A percentile compares a stretch with the other conserved stretches of the same genome.
phyloP scores from a whole-genome alignment of 169 alveolate species.

The Babesia ovis region DNA sequence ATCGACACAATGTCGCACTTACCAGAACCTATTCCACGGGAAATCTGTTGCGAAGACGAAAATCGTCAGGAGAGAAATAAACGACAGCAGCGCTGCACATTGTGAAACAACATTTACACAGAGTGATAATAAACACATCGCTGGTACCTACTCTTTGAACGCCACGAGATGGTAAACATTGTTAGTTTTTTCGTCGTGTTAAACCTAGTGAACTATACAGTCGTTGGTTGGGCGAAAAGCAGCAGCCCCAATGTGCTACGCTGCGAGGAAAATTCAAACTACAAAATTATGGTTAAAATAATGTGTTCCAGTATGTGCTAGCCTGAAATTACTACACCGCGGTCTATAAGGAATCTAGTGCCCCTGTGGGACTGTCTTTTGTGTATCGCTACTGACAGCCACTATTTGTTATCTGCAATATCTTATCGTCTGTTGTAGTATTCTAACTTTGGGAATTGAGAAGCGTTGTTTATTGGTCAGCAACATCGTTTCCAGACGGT shows the following conservation, averaged over 20 bases:
- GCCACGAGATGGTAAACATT: not conserved
- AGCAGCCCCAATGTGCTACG: not conserved
- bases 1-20: not conserved
- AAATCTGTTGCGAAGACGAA: conserved; percentile 22
- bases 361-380: too few species aligned
- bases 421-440: too few species aligned
- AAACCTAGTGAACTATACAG: not conserved
- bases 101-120: not conserved
- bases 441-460: too few species aligned
- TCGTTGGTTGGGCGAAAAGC: not conserved
- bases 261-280: not conserved
- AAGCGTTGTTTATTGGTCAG: too few species aligned
- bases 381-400: too few species aligned
- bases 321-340: too few species aligned
- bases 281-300: not conserved
- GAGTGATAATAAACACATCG: not conserved
- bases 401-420: too few species aligned
- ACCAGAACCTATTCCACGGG: conserved; percentile 65
- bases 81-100: conserved; percentile 49
- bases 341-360: too few species aligned
- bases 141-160: conserved; percentile 57
- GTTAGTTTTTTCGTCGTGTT: not conserved
- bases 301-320: too few species aligned
- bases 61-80: conserved; percentile 27
- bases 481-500: too few species aligned